phyloP scores from a whole-genome alignment of 306 rosid species.

The Macrotyloma uniflorum region DNA sequence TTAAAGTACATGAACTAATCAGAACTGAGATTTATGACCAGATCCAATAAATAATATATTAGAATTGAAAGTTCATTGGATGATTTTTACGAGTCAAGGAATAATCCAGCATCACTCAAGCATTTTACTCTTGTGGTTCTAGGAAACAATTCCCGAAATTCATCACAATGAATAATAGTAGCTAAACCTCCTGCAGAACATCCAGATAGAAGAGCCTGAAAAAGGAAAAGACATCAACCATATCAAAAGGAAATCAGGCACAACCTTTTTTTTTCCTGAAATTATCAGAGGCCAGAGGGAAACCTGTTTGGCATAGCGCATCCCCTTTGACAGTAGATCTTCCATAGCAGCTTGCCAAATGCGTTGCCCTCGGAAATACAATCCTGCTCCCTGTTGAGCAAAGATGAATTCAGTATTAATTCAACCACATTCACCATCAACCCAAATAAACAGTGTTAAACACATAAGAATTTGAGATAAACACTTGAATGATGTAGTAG shows the following conservation, averaged over 20 bases:
- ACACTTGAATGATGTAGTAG: neutral
- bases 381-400: constrained; percentile 58
- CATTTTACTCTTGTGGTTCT: constrained; percentile 71
- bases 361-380: constrained; percentile 81
- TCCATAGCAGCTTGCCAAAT: constrained; percentile 86
- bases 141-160: constrained; percentile 65
- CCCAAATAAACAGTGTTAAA: constrained; percentile 12
- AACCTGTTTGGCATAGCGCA: constrained; percentile 84
- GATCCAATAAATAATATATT: constrained; percentile 10
- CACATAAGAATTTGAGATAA: constrained; percentile 16
- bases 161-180: constrained; percentile 80
- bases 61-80: constrained; percentile 28
- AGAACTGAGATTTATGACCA: constrained; percentile 16
- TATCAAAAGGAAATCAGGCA: constrained; percentile 21
- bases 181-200: constrained; percentile 93
- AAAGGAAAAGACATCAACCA: constrained; percentile 5
- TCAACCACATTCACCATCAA: constrained; percentile 12
- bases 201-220: constrained; percentile 82
- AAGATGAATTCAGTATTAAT: constrained; percentile 28
- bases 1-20: neutral
- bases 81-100: constrained; percentile 71
- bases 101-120: constrained; percentile 83
- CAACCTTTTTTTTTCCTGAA: neutral
- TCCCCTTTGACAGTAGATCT: constrained; percentile 78
- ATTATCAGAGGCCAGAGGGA: neutral